A percentile compares a stretch with the other conserved stretches of the same genome.
phyloP scores from a whole-genome alignment of 2,329 filamentous ascomycete genomes.

The Sporothrix brunneoviolacea region DNA sequence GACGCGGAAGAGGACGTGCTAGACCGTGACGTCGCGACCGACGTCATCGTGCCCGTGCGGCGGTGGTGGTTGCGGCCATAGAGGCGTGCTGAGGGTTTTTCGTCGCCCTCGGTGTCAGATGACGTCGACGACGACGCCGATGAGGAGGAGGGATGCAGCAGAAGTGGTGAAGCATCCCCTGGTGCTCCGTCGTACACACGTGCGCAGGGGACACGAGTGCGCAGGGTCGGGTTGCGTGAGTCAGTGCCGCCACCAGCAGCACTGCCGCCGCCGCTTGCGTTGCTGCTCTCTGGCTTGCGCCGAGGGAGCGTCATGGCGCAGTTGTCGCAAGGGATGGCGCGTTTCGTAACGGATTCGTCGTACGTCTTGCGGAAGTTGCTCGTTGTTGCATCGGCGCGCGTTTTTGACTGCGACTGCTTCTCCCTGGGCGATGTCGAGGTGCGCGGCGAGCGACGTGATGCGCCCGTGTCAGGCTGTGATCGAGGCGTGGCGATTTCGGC shows the following conservation, averaged over 20 bases:
- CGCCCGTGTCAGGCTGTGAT: conserved; percentile 2
- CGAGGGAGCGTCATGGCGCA: conserved; percentile 60
- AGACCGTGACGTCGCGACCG: conserved; percentile 44
- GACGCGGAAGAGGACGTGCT: conserved; percentile 42
- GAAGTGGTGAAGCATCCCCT: conserved; percentile 43
- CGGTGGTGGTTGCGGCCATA: conserved; percentile 23
- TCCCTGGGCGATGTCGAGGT: no score
- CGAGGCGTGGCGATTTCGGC: background rate
- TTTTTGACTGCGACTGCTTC: background rate
- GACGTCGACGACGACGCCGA: conserved; percentile 30
- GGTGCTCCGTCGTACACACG: conserved; percentile 41
- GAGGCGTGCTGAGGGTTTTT: conserved; percentile 27
- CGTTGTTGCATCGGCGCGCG: background rate
- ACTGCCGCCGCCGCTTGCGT: conserved; percentile 1
- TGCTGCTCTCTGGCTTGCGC: conserved; percentile 27
- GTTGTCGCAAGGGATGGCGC: conserved; percentile 60
- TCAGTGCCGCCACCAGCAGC: conserved; percentile 27
- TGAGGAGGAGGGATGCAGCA: conserved; percentile 42
- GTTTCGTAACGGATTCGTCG: conserved; percentile 57
- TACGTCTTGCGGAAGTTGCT: conserved; percentile 51
- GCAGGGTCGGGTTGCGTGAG: conserved; percentile 48
- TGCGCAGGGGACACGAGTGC: conserved; percentile 55
- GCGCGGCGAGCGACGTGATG: background rate
- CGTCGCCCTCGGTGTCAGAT: conserved; percentile 47
- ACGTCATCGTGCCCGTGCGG: conserved; percentile 37